These are phyloP conservation scores for Nicotiana tomentosiformis DNA, from an alignment of 257 asterid species.

Conservation along the genomic window DNA sequence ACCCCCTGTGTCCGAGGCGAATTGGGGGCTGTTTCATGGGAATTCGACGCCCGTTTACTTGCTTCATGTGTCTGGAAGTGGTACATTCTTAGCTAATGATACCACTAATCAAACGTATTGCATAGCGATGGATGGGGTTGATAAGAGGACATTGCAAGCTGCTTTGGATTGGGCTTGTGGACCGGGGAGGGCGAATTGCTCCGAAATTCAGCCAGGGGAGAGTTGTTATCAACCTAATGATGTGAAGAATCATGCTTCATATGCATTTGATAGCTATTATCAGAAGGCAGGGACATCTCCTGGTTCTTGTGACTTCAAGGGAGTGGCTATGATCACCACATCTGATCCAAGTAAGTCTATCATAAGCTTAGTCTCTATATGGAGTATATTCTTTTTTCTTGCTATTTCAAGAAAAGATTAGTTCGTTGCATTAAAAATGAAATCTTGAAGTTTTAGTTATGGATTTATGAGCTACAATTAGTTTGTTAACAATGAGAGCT, in stretches of 20 bases:
- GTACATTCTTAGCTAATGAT: conserved; percentile 85
- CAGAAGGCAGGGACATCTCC: conserved; percentile 64
- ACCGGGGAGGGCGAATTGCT: conserved; percentile 91
- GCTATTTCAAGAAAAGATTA: neutral
- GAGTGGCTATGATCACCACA: conserved; percentile 96
- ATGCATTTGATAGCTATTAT: conserved; percentile 88
- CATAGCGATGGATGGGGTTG: conserved; percentile 62
- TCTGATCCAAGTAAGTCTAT: conserved; percentile 85
- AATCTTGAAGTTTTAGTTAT: neutral
- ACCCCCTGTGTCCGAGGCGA: conserved; percentile 79
- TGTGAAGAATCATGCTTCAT: conserved; percentile 84
- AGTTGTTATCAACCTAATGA: conserved; percentile 87
- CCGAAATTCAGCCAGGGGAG: conserved; percentile 95
- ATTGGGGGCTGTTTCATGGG: conserved; percentile 89
- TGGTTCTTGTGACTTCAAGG: conserved; percentile 95
- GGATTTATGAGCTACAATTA: neutral
- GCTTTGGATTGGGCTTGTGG: conserved; percentile 99
- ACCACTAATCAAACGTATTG: conserved; percentile 88
- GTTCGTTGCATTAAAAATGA: neutral
- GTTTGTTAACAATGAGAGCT: neutral
- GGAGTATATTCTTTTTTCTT: neutral
- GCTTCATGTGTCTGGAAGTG: conserved; percentile 92
- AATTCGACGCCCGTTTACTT: conserved; percentile 84
- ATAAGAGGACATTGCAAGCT: conserved; percentile 67
- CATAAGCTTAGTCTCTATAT: neutral